A percentile compares a stretch with the other conserved stretches of the same genome.
Evolutionary conservation across 1,284 basidiomycete genomes (phyloP).

Genomic region (Schizophyllum amplum): DNA sequence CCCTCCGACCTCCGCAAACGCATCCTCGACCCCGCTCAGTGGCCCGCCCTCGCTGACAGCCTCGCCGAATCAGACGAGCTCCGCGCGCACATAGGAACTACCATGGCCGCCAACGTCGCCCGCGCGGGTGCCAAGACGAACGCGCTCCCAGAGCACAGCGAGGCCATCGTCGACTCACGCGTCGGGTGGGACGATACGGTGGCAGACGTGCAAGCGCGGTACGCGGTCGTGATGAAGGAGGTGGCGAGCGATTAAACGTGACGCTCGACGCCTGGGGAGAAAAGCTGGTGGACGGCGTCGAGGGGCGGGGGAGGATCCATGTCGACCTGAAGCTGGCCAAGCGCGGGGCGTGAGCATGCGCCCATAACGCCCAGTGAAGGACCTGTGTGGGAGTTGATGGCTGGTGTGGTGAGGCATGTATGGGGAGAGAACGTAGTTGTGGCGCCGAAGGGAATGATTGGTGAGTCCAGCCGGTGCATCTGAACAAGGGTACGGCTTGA

Average conservation of each 20-base stretch:
- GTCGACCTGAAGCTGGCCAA: not conserved
- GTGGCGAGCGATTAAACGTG: not conserved
- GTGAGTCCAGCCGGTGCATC: no score
- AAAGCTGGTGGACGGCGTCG: not conserved
- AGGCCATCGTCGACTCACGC: not conserved
- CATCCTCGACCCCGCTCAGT: not conserved
- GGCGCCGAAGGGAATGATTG: conserved; percentile 6
- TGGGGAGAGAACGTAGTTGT: conserved; percentile 8
- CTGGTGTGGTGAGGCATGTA: conserved; percentile 1
- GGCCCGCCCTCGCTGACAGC: not conserved
- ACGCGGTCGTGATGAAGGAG: not conserved
- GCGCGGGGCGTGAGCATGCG: not conserved
- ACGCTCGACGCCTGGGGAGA: not conserved
- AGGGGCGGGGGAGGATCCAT: not conserved
- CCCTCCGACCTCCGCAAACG: not conserved
- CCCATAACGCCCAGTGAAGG: not conserved
- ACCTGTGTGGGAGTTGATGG: not conserved
- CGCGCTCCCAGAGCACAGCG: not conserved
- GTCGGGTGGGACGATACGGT: not conserved
- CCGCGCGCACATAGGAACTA: not conserved
- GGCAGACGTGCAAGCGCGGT: not conserved
- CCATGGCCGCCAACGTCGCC: not conserved
- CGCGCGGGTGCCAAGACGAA: not conserved
- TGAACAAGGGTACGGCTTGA: not conserved
- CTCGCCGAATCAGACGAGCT: not conserved